Evolutionary conservation across 1,284 basidiomycete genomes (phyloP).

Genomic region (Athelia sp.): DNA sequence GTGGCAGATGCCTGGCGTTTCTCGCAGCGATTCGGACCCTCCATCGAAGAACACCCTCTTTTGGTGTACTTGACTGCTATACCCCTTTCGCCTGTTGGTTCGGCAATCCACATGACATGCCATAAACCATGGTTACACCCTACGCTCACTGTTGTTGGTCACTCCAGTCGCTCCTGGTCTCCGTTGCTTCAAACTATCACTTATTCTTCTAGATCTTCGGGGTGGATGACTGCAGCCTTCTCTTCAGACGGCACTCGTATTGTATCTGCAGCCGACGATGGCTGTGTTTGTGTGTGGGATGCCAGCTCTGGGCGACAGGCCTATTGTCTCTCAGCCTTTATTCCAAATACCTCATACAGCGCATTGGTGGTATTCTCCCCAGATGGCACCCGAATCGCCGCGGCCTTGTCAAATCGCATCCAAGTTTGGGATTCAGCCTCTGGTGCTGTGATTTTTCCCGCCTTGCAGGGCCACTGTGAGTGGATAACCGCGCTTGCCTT

Average conservation of each 20-base stretch:
- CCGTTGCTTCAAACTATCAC: no score
- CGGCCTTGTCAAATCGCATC: not conserved
- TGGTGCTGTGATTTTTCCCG: not conserved
- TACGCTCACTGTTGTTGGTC: not conserved
- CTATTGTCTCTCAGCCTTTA: no score
- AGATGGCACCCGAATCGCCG: not conserved
- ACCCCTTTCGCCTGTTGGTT: not conserved
- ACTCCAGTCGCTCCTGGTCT: not conserved
- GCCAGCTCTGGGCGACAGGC: not conserved
- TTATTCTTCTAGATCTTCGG: not conserved
- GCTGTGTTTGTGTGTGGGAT: not conserved
- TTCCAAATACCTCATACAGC: no score
- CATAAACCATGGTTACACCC: not conserved
- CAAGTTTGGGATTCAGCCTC: not conserved
- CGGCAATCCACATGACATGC: not conserved
- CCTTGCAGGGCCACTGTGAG: not conserved
- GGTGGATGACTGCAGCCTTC: not conserved
- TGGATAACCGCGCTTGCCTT: not conserved
- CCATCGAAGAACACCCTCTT: not conserved
- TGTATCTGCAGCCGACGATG: not conserved
- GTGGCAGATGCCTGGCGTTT: not conserved
- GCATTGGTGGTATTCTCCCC: not conserved
- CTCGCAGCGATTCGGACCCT: not conserved
- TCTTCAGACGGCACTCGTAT: not conserved
- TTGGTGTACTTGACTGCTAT: not conserved